Conservation (phyloP, 2,329 filamentous ascomycete genomes). For the Arthrobotrys megalospora region DNA sequence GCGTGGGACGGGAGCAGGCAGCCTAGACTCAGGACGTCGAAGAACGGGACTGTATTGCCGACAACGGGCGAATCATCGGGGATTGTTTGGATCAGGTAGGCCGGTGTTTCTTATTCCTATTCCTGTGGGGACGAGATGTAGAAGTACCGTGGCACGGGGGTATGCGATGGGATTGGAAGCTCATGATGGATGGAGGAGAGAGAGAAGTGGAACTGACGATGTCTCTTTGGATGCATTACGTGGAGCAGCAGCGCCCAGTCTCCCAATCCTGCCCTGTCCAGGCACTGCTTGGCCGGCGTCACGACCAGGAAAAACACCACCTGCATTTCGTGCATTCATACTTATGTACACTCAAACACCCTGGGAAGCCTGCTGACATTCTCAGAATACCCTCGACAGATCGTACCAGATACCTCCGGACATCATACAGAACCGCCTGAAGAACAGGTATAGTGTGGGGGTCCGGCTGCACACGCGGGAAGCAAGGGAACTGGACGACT, state of each 20-base stretch:
- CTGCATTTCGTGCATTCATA: no score
- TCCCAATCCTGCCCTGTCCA: conserved; percentile 1
- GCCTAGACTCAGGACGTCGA: conserved; percentile 19
- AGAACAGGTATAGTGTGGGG: neutral
- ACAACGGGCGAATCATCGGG: conserved; percentile 22
- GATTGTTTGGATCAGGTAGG: conserved; percentile 5
- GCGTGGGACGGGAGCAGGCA: neutral
- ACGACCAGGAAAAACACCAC: neutral
- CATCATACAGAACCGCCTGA: no score
- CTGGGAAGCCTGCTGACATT: no score
- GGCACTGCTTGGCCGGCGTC: neutral
- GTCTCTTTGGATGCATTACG: neutral
- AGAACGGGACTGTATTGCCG: conserved; percentile 17
- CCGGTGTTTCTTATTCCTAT: conserved; percentile 14
- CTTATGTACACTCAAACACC: neutral
- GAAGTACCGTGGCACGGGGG: conserved; percentile 7
- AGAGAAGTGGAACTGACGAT: conserved; percentile 5
- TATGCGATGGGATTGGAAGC: neutral
- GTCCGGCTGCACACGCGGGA: conserved; percentile 27
- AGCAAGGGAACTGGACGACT: neutral
- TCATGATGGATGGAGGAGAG: conserved; percentile 14
- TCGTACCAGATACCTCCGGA: no score
- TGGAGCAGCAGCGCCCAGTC: no score
- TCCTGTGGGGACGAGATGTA: neutral
- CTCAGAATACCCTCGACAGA: no score